Base-by-base conservation (phyloP, 2,329 filamentous ascomycete genomes). In the Aspergillus sp. region DNA sequence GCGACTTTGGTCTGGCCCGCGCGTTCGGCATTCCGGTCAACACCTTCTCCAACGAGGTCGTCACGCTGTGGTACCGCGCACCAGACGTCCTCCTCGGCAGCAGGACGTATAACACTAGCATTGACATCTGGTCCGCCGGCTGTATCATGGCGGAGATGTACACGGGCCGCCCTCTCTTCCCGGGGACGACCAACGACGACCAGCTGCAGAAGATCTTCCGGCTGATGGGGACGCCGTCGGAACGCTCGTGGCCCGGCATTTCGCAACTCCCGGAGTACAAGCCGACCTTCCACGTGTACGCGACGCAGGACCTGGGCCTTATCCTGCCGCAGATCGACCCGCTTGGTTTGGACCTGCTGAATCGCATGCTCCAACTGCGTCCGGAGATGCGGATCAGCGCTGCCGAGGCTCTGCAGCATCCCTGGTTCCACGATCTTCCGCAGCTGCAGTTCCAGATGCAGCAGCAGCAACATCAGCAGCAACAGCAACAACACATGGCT, bases 131-230 rank as follows among this genome's bases (percentile, higher is more conserved):
- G 91, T 94, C 86, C 5, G 91, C 91, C 5, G 91, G 91, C 35
- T 98, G 91, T 61, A 98, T 98, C 69, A 96, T 98, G 91, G 91
- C 91, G 7, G 91, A 98, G 64, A 95, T 98, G 86, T 96, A 93
- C 61, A 95, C 89, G 0, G 91, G 91, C 3, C 76, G 91, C 12
- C 91, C 91, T 0, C 73, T 98, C 5, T 98, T 98, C 66, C 91
- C 91, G 0, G 91, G 91, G 37, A 98, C 91, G 2, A 95, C 91
- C 24, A 98, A 98, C 58, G 91, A 98, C 61, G 91, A 98, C 56
- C 91, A 98, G 60, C 79, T 96, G 32, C 74, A 93, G 42, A 86
- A 93, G 58, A 98, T 98, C 60, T 98, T 98, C 73, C 78, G 91
- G 38, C 80, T 98, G 40, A 98, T 98, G 91, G 91, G 91, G 40